These are phyloP conservation scores for Punica granatum DNA, from an alignment of 345 rosid species.

Conservation along the genomic window DNA sequence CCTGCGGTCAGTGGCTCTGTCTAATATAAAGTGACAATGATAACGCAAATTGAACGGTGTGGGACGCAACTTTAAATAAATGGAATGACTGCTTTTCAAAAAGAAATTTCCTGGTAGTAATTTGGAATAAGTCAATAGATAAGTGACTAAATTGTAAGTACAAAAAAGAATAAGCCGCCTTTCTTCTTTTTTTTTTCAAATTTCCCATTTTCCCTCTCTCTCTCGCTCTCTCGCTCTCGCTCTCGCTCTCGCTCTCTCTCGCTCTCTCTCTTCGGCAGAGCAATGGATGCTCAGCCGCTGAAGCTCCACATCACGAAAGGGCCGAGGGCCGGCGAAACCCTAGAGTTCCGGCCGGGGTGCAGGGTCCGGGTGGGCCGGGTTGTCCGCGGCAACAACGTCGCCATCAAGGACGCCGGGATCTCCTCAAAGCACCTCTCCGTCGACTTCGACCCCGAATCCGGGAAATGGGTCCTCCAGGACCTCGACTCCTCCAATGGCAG, in stretches of 20 bases:
- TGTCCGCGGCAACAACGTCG: conserved; percentile 60
- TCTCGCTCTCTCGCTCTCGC: no score
- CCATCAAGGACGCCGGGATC: conserved; percentile 68
- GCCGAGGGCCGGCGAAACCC: conserved; percentile 60
- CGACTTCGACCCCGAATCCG: conserved; percentile 37
- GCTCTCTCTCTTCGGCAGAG: not conserved
- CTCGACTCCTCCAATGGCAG: conserved; percentile 89
- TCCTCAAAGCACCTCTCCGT: conserved; percentile 70
- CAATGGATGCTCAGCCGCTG: conserved; percentile 19
- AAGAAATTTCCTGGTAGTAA: not conserved
- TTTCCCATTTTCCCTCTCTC: not conserved
- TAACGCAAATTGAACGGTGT: no score
- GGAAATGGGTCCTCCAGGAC: conserved; percentile 60
- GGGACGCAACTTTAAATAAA: no score
- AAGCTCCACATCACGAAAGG: conserved; percentile 46
- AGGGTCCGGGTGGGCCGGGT: conserved; percentile 56
- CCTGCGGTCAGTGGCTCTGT: no score
- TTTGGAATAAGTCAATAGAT: not conserved
- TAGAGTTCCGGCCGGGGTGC: conserved; percentile 44
- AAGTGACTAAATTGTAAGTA: not conserved
- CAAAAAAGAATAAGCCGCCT: not conserved
- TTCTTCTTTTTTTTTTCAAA: not conserved
- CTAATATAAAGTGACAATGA: no score
- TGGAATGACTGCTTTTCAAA: no score
- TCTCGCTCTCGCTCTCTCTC: not conserved